A percentile compares a stretch with the other conserved stretches of the same genome.
phyloP scores from a whole-genome alignment of 2,329 filamentous ascomycete genomes.

The Diaporthe citri region DNA sequence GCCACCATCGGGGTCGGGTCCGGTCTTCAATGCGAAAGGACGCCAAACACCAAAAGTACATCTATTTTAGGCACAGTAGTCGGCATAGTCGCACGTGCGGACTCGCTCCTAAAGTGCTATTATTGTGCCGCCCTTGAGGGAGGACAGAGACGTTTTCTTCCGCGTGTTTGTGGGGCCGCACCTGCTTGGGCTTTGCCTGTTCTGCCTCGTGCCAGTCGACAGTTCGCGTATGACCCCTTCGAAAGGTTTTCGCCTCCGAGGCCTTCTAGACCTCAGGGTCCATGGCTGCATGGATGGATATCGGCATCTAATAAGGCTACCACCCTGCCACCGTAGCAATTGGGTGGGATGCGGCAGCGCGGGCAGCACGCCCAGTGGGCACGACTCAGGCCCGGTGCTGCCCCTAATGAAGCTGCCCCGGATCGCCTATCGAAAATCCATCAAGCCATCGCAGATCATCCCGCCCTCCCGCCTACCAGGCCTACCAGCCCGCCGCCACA shows the following conservation, averaged over 20 bases:
- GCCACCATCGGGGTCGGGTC: slow-evolving; percentile 18
- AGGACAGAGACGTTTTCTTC: slow-evolving; percentile 7
- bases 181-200: neutral
- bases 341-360: slow-evolving; percentile 1
- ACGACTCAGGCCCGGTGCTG: slow-evolving; percentile 3
- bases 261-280: slow-evolving; percentile 1
- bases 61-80: slow-evolving; percentile 22
- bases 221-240: neutral
- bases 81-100: neutral
- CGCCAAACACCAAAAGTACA: neutral
- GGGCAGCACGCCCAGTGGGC: slow-evolving; percentile 5
- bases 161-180: neutral
- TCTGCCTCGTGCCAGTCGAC: neutral
- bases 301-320: neutral
- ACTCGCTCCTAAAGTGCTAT: neutral
- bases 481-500: slow-evolving; percentile 22
- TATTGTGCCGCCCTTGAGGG: neutral
- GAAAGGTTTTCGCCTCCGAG: neutral
- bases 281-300: slow-evolving; percentile 10
- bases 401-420: slow-evolving; percentile 14
- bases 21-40: neutral
- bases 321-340: neutral
- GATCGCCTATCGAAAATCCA: slow-evolving; percentile 31
- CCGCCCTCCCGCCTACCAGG: slow-evolving; percentile 17
- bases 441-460: slow-evolving; percentile 32